Evolutionary conservation across 116 monocot genomes (phyloP).

Genomic region (Cymodocea nodosa): DNA sequence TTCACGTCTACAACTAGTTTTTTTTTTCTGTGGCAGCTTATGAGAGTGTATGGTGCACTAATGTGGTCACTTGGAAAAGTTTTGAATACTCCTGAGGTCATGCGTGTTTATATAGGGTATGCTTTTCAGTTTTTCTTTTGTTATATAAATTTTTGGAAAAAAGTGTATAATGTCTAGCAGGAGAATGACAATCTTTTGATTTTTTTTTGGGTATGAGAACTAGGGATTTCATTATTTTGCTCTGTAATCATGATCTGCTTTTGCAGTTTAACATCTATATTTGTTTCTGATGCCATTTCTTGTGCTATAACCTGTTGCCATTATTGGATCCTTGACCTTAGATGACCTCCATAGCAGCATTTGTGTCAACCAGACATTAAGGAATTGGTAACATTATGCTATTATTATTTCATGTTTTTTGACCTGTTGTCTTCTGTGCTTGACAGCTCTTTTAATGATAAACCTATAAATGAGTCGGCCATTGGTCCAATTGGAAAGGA

Average conservation of each 20-base stretch:
- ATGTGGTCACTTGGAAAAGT: constrained; percentile 96
- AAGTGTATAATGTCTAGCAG: no score
- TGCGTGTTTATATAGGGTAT: constrained; percentile 91
- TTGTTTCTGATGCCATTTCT: no score
- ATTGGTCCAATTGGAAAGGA: constrained; percentile 75
- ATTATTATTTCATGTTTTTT: neutral
- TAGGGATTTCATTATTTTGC: no score
- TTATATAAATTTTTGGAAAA: neutral
- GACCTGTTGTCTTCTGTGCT: neutral
- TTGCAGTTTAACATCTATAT: no score
- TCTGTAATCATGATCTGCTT: no score
- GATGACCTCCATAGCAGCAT: no score
- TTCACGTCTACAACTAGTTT: neutral
- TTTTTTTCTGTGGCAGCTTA: constrained; percentile 39
- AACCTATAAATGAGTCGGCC: constrained; percentile 63
- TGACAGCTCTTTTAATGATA: constrained; percentile 55
- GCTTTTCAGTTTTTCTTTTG: neutral
- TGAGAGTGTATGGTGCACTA: constrained; percentile 93
- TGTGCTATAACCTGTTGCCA: no score
- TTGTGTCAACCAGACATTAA: no score
- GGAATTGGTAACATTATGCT: neutral
- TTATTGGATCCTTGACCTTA: no score
- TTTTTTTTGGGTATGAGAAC: neutral
- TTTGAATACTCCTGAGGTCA: constrained; percentile 82
- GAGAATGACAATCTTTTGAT: neutral